Conservation (phyloP, 2,329 filamentous ascomycete species). For the Thermothelomyces thermophilus region DNA sequence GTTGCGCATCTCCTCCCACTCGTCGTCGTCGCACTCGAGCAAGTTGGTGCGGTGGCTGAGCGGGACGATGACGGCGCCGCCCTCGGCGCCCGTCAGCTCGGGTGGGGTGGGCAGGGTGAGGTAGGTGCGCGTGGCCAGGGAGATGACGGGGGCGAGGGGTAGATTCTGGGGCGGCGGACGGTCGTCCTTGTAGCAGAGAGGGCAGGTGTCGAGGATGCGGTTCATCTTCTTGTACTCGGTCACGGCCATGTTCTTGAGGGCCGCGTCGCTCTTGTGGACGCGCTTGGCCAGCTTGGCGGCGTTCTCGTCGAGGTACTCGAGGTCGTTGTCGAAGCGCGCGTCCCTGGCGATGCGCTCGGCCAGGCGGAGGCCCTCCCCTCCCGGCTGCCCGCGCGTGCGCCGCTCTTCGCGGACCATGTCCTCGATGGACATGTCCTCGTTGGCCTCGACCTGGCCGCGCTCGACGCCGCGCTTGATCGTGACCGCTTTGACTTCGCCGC, state of each 20-base stretch:
- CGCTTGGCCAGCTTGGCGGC: constrained; percentile 80
- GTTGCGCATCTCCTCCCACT: constrained; percentile 98
- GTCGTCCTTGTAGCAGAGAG: constrained; percentile 89
- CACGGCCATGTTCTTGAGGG: constrained; percentile 81
- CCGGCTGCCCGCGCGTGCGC: constrained; percentile 68
- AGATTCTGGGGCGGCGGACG: constrained; percentile 53
- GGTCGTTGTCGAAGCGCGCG: constrained; percentile 78
- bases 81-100: constrained; percentile 64
- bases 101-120: constrained; percentile 86
- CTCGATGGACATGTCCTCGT: constrained; percentile 91
- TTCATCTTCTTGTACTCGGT: constrained; percentile 86
- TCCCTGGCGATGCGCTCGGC: constrained; percentile 95
- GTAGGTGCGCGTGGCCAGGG: constrained; percentile 78
- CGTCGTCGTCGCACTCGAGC: constrained; percentile 96
- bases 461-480: constrained; percentile 77
- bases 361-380: constrained; percentile 73
- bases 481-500: constrained; percentile 68
- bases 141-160: constrained; percentile 77
- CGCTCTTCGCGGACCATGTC: constrained; percentile 97
- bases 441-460: constrained; percentile 78
- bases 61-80: constrained; percentile 82
- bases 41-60: constrained; percentile 82
- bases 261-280: constrained; percentile 80
- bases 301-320: constrained; percentile 98
- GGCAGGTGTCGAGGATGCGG: constrained; percentile 76